Evolutionary conservation across 225 moss, liverwort and hornwort species (phyloP).

Genomic region (Rhytidiadelphus loreus): DNA sequence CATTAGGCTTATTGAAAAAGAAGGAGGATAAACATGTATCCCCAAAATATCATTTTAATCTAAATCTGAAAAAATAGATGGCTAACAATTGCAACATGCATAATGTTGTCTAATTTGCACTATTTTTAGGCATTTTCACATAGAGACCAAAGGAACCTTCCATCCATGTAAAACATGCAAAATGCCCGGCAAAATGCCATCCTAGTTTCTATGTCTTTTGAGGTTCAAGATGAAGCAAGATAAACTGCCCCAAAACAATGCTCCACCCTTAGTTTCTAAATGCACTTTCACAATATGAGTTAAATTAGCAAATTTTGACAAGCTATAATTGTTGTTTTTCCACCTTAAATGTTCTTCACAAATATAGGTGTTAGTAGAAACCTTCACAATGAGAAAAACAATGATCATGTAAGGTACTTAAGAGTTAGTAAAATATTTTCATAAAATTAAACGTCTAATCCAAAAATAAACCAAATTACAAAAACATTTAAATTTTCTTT

Average conservation of each 20-base stretch:
- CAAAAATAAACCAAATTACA: background rate
- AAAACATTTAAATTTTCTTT: background rate
- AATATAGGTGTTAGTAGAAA: background rate
- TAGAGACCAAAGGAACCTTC: background rate
- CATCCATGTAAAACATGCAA: background rate
- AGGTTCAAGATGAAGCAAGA: background rate
- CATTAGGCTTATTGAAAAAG: too few species aligned
- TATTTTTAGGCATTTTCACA: background rate
- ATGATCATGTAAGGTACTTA: background rate
- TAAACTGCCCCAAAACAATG: background rate
- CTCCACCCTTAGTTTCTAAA: background rate
- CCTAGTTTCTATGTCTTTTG: background rate
- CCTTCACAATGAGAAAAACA: background rate
- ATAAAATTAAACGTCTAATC: background rate
- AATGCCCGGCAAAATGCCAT: background rate
- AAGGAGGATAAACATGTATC: too few species aligned
- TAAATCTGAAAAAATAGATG: background rate
- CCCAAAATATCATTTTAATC: too few species aligned
- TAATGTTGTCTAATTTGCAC: background rate
- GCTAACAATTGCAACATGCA: background rate
- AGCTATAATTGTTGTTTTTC: too few species aligned
- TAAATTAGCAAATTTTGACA: too few species aligned
- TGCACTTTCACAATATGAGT: background rate
- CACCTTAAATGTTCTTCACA: background rate
- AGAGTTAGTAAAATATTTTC: background rate